Percentiles rank a stretch among this genome's conserved stretches.
These are phyloP conservation scores for Grosmannia clavigera DNA, from an alignment of 2,329 filamentous ascomycete genomes.

Conservation along the genomic window DNA sequence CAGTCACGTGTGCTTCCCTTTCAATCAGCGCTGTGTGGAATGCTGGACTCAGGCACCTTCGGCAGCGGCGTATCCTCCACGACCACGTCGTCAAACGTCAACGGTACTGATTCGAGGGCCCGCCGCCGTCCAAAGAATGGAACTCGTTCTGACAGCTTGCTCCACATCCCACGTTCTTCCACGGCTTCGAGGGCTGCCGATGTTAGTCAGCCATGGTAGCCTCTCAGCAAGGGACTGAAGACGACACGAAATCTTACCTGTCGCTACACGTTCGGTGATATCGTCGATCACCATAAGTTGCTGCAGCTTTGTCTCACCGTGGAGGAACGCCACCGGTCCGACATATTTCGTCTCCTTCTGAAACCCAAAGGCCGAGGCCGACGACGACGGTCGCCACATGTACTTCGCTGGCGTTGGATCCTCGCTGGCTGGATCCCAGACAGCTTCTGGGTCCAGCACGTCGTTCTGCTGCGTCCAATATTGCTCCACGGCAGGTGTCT, in stretches of 20 bases:
- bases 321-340: slow-evolving; percentile 22
- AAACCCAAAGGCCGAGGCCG: slow-evolving; percentile 9
- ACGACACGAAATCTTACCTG: slow-evolving; percentile 7
- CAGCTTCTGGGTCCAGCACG: slow-evolving; percentile 9
- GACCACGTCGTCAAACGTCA: neutral
- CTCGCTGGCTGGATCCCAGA: slow-evolving; percentile 17
- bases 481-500: slow-evolving; percentile 15
- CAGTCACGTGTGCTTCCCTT: neutral
- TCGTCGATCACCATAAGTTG: slow-evolving; percentile 14
- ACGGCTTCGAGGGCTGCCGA: neutral
- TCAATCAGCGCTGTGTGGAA: slow-evolving; percentile 1
- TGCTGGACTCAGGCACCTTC: neutral
- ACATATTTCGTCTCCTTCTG: slow-evolving; percentile 14
- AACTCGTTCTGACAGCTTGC: neutral
- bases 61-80: slow-evolving; percentile 6
- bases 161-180: neutral
- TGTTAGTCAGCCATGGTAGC: neutral
- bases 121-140: neutral
- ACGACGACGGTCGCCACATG: slow-evolving; percentile 12
- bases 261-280: slow-evolving; percentile 12
- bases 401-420: slow-evolving; percentile 15
- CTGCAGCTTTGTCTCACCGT: slow-evolving; percentile 27
- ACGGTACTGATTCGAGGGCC: neutral
- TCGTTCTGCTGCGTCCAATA: neutral
- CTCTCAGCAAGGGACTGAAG: neutral